phyloP scores from a whole-genome alignment of 352 stramenopile species.

The Elongisporangium senticosum region DNA sequence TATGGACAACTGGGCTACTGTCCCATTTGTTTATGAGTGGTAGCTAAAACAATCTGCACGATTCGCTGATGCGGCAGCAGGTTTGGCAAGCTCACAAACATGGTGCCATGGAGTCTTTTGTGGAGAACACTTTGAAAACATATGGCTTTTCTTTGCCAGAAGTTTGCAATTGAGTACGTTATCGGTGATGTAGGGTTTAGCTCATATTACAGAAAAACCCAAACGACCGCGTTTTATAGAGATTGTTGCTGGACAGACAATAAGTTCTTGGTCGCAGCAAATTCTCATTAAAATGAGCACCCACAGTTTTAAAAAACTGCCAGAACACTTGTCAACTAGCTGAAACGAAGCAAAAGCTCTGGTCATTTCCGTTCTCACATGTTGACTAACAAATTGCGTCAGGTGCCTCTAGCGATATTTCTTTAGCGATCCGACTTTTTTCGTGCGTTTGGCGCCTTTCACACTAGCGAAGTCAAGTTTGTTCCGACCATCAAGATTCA shows the following conservation, averaged over 20 bases:
- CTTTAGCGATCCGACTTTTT: not conserved
- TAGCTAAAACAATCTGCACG: too few species aligned
- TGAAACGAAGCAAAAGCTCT: not conserved
- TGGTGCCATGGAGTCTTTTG: too few species aligned
- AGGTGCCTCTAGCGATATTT: not conserved
- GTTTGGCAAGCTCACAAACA: too few species aligned
- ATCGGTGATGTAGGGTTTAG: not conserved
- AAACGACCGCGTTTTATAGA: not conserved
- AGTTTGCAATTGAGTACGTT: not conserved
- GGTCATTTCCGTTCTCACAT: not conserved
- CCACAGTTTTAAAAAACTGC: too few species aligned
- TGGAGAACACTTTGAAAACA: not conserved
- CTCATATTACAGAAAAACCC: not conserved
- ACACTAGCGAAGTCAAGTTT: not conserved
- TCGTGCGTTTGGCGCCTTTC: not conserved
- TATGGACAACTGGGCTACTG: too few species aligned
- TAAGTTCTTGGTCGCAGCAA: not conserved
- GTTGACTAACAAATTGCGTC: not conserved
- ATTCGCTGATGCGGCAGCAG: not conserved
- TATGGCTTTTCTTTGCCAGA: not conserved
- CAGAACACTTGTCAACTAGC: not conserved
- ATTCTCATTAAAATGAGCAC: too few species aligned
- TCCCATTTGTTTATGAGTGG: too few species aligned
- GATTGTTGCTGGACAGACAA: not conserved
- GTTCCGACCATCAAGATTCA: not conserved